Evolutionary conservation across 2,329 filamentous ascomycete species (phyloP).

Genomic region (Fusarium sp.): DNA sequence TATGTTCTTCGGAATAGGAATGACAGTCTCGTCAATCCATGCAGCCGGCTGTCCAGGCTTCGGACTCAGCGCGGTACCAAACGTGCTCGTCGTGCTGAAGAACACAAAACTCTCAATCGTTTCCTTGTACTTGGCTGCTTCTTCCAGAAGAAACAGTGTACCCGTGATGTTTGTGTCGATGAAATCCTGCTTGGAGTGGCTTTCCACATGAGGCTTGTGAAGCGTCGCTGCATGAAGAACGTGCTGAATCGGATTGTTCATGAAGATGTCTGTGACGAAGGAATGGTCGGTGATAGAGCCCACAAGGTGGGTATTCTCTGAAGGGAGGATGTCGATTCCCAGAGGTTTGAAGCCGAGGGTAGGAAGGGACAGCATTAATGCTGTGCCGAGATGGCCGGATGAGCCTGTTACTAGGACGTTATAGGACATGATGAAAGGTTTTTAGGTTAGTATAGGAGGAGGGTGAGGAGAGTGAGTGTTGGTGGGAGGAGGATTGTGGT

Average conservation of each 20-base stretch:
- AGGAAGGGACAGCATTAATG: slow-evolving; percentile 58
- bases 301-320: slow-evolving; percentile 50
- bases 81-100: slow-evolving; percentile 60
- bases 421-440: slow-evolving; percentile 22
- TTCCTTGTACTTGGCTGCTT: slow-evolving; percentile 44
- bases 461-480: not conserved
- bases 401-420: slow-evolving; percentile 60
- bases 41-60: slow-evolving; percentile 51
- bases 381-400: slow-evolving; percentile 59
- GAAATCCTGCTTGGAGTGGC: slow-evolving; percentile 57
- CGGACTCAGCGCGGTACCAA: slow-evolving; percentile 55
- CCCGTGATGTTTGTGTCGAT: slow-evolving; percentile 59
- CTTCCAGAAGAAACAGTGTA: slow-evolving; percentile 56
- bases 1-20: slow-evolving; percentile 59
- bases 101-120: slow-evolving; percentile 56
- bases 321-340: slow-evolving; percentile 57
- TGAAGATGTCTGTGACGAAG: slow-evolving; percentile 50
- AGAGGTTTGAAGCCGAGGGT: slow-evolving; percentile 54
- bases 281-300: slow-evolving; percentile 53
- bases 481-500: not conserved
- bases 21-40: slow-evolving; percentile 58
- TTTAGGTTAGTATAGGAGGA: not conserved
- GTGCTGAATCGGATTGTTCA: slow-evolving; percentile 51
- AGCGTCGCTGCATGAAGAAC: slow-evolving; percentile 60
- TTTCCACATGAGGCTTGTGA: slow-evolving; percentile 61